A percentile compares a stretch with the other conserved stretches of the same genome.
These are phyloP conservation scores for Pichia cabralensis DNA, from an alignment of 805 yeast genomes.

Conservation along the genomic window DNA sequence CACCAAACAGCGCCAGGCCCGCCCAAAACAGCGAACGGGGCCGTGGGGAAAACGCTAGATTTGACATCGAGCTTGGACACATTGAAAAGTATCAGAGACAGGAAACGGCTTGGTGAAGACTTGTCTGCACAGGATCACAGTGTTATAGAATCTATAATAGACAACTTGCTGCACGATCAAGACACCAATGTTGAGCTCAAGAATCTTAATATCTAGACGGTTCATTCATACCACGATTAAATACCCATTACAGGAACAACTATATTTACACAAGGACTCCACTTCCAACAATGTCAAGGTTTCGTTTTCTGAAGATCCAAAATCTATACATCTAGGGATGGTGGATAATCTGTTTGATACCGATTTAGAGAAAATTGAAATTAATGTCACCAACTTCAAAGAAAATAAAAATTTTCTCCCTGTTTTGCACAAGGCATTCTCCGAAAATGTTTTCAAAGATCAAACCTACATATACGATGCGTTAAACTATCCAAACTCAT, in stretches of 20 bases:
- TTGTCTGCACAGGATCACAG: too few species aligned
- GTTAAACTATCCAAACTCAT: slow-evolving; percentile 38
- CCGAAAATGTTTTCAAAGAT: slow-evolving; percentile 29
- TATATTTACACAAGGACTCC: slow-evolving; percentile 21
- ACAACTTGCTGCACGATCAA: too few species aligned
- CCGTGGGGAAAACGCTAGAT: too few species aligned
- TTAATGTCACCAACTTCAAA: slow-evolving; percentile 18
- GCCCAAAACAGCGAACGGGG: too few species aligned
- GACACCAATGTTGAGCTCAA: too few species aligned
- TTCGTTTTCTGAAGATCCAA: slow-evolving; percentile 24
- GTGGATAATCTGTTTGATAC: slow-evolving; percentile 4
- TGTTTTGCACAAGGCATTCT: slow-evolving; percentile 17
- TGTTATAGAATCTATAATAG: too few species aligned
- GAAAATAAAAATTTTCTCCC: slow-evolving; percentile 19
- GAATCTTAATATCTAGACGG: too few species aligned
- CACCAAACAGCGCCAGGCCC: too few species aligned
- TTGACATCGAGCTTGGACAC: too few species aligned
- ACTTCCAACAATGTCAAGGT: slow-evolving; percentile 12
- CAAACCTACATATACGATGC: slow-evolving; percentile 49
- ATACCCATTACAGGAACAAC: slow-evolving; percentile 20
- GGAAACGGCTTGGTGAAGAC: too few species aligned
- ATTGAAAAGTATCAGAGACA: too few species aligned
- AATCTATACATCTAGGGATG: slow-evolving; percentile 18
- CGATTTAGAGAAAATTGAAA: slow-evolving; percentile 3
- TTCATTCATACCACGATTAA: too few species aligned